phyloP scores from a whole-genome alignment of 2,329 filamentous ascomycete species.

The Aspergillus nomiae region DNA sequence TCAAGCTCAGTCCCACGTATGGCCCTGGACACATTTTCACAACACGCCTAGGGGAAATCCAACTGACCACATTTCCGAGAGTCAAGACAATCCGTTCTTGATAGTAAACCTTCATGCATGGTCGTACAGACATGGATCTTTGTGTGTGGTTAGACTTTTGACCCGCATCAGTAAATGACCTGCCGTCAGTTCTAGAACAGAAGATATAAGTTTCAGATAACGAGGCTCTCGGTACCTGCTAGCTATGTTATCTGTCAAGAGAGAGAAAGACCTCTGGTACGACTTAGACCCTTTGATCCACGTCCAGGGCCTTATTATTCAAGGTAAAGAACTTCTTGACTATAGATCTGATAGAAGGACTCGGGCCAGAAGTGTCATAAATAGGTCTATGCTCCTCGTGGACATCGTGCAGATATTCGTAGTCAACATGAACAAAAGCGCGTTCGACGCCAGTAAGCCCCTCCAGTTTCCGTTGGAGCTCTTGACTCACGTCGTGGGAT shows the following conservation, averaged over 20 bases:
- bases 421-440: constrained; percentile 3
- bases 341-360: constrained; percentile 1
- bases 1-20: too few relatives aligned
- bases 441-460: neutral
- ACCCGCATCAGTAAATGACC: neutral
- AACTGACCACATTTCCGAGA: too few relatives aligned
- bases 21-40: too few relatives aligned
- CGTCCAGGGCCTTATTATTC: neutral
- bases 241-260: neutral
- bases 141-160: too few relatives aligned
- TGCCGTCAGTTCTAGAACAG: neutral
- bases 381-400: constrained; percentile 5
- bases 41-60: too few relatives aligned
- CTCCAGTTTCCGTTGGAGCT: constrained; percentile 1
- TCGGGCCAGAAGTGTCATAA: neutral
- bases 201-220: neutral
- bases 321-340: neutral
- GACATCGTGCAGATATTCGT: constrained; percentile 5
- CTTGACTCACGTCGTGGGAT: constrained; percentile 1
- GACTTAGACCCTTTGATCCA: neutral
- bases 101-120: too few relatives aligned
- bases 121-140: too few relatives aligned
- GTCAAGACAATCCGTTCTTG: too few relatives aligned
- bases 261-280: too few relatives aligned
- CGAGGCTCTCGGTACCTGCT: neutral